Evolutionary conservation across 495 filamentous ascomycete genomes (phyloP).

Genomic region (Penicillium goetzii): DNA sequence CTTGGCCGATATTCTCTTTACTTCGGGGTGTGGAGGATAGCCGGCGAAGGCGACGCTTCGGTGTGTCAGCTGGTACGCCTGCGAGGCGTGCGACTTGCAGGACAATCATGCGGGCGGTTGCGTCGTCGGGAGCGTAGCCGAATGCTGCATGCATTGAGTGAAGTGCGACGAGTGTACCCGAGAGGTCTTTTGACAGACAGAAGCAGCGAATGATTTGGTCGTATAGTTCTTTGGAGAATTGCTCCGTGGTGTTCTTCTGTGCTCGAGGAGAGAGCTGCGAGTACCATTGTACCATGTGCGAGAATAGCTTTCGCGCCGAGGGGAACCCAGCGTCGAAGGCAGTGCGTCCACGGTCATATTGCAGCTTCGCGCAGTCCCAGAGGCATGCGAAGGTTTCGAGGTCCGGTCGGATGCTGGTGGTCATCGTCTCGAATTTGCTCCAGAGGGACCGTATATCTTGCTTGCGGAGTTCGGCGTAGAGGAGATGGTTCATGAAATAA

Average conservation of each 20-base stretch:
- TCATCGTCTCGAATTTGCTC: constrained; percentile 57
- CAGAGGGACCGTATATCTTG: constrained; percentile 56
- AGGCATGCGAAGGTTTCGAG: constrained; percentile 71
- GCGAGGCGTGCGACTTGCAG: constrained; percentile 55
- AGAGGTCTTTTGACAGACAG: constrained; percentile 55
- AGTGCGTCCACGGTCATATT: constrained; percentile 50
- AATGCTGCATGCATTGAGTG: constrained; percentile 59
- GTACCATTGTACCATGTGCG: constrained; percentile 62
- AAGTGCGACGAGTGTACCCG: constrained; percentile 64
- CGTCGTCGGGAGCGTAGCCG: constrained; percentile 54
- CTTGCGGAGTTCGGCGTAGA: constrained; percentile 61
- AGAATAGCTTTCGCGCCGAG: constrained; percentile 59
- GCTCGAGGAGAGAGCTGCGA: constrained; percentile 36
- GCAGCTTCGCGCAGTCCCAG: constrained; percentile 61
- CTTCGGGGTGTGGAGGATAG: constrained; percentile 47
- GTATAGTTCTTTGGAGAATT: constrained; percentile 57
- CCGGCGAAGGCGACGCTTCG: constrained; percentile 48
- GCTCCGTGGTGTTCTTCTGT: constrained; percentile 30
- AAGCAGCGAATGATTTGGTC: constrained; percentile 61
- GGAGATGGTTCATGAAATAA: constrained; percentile 76
- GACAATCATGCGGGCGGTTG: constrained; percentile 54
- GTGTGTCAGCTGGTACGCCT: constrained; percentile 43
- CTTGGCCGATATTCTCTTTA: constrained; percentile 50
- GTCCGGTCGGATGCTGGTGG: constrained; percentile 58
- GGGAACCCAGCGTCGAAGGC: constrained; percentile 43